A percentile compares a stretch with the other conserved stretches of the same genome.
Evolutionary conservation across 164 flowering plant species (phyloP).

Genomic region (Platanus orientalis): DNA sequence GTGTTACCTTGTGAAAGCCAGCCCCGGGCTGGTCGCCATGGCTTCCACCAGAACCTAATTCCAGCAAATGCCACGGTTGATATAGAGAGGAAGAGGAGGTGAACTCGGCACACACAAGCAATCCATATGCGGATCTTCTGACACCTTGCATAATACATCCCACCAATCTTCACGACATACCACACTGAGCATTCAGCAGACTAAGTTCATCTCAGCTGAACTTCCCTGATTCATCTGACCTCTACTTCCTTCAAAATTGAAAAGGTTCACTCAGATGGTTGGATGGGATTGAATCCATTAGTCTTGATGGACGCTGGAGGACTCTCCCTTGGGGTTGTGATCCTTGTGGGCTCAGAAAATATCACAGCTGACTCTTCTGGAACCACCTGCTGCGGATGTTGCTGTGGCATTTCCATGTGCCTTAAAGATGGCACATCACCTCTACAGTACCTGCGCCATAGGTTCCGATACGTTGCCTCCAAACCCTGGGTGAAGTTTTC

Average conservation of each 20-base stretch:
- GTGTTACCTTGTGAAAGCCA: too few relatives aligned
- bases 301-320: conserved; percentile 24
- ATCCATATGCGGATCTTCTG: too few relatives aligned
- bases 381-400: conserved; percentile 21
- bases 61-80: too few relatives aligned
- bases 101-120: too few relatives aligned
- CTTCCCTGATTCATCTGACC: conserved; percentile 18
- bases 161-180: neutral
- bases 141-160: neutral
- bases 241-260: conserved; percentile 34
- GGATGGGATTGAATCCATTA: conserved; percentile 40
- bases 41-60: too few relatives aligned
- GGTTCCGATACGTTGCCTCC: conserved; percentile 60
- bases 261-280: conserved; percentile 12
- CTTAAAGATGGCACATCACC: conserved; percentile 75
- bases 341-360: conserved; percentile 24
- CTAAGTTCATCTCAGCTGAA: conserved; percentile 6
- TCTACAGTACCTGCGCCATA: conserved; percentile 83
- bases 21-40: too few relatives aligned
- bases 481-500: conserved; percentile 49
- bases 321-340: conserved; percentile 18
- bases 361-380: conserved; percentile 27
- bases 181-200: neutral
- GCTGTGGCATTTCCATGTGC: conserved; percentile 43
- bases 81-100: too few relatives aligned